Evolutionary conservation across 2,329 filamentous ascomycete genomes (phyloP), one percentile per base, ranked within the genome.

Genomic region (Neopestalotiopsis sp.): DNA sequence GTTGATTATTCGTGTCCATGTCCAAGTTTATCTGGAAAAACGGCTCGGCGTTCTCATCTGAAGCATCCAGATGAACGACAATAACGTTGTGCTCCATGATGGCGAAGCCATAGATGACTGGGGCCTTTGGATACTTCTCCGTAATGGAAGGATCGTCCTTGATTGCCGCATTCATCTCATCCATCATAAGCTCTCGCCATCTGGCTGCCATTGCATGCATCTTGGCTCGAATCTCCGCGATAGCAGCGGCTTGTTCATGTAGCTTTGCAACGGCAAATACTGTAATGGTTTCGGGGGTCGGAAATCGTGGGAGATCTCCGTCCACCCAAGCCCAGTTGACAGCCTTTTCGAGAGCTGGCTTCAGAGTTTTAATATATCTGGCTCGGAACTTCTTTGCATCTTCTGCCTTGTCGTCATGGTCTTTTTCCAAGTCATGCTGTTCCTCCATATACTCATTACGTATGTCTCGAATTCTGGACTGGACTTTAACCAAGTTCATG

Each of bases 61-160:
- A 45, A n/a, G 74, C 74, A 67, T 79, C 76, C 58, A 75, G 30
- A n/a, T 75, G 77, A 65, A 76, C 75, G 56, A 79, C 76, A 28
- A 74, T 73, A 63, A 78, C 49, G 61, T 76, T 74, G 58, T 78
- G 75, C 66, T 75, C 75, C 66, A 74, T 73, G 42, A 78, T 75
- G 71, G 77, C 71, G 61, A 79, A 75, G 1, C 74, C 74, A 61
- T 77, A 78, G 28, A 79, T 24, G 20, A 78, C 75, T 5, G 77
- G 77, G 5, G 73, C 57, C 45, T 30, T 30, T 20, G 69, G 71
- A 17, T 65, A 67, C 10, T 59, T 24, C 57, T 30, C 57, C 57
- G 12, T 10, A 12, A n/a, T 34, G 6, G 20, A 10, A 34, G 24
- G 57, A 14, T 66, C 12, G 12, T 68, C 60, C 64, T 72, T 61